Base-by-base conservation (phyloP, 495 filamentous ascomycete species). In the Hypoxylon cercidicola region DNA sequence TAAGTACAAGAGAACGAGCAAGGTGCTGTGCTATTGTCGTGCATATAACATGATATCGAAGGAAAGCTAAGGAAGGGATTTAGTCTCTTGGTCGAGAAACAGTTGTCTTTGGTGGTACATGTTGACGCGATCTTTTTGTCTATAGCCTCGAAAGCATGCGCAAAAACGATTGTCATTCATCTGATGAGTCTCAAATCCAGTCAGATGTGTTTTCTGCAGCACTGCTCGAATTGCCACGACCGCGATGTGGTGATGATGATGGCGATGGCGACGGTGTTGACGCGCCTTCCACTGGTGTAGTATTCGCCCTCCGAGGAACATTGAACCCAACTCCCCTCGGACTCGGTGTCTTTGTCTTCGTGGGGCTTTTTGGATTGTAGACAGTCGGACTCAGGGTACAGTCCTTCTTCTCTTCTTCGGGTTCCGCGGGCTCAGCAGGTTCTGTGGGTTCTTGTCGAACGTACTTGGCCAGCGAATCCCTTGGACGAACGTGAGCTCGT, bases 281-380 rank as follows among this genome's bases (percentile, higher is more conserved):
- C 23, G 44, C 12, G 6, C 48, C 47, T n/a, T 68, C 52, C n/a
- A 67, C 45, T 19, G 70, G 70, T 12, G 70, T 63, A 11, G 68
- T 73, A 55, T 66, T 68, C 8, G 35, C 61, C 19, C 70, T 66
- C 37, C 47, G 55, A 16, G 71, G 70, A 39, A 66, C 48, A 16
- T 62, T 75, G 66, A 81, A 81, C 19, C 78, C 78, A 20, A 81
- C 79, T 6, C 79, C 79, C 46, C 60, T 76, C 12, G 79, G 78
- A 37, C 79, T 81, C 6, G 80, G 74, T 0, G 79, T 64, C 60
- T 75, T 82, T 18, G 67, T 59, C 46, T 75, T 81, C 19, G 69
- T 78, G 1, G 79, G 78, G 23, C 75, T 80, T 0, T 69, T 62
- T 2, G 77, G 78, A 41, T 68, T 67, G 52, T 81, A 82, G 46